Percentiles rank a stretch among this genome's conserved stretches.
Evolutionary conservation across 2,329 filamentous ascomycete species (phyloP).

Genomic region (Orbilia quercus): DNA sequence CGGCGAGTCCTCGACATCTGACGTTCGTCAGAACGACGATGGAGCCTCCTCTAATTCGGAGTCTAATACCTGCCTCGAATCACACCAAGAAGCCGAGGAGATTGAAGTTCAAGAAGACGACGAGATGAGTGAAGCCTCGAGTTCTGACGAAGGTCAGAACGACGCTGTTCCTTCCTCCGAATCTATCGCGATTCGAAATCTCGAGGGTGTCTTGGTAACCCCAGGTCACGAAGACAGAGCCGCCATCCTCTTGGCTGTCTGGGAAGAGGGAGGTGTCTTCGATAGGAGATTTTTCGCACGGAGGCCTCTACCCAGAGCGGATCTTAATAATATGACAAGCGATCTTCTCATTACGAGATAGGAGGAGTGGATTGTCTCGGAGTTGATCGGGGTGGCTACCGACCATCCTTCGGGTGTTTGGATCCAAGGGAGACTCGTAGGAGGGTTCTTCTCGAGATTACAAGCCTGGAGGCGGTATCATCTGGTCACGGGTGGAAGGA

Average conservation of each 20-base stretch:
- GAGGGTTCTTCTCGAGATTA: constrained; percentile 5
- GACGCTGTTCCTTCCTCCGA: no score
- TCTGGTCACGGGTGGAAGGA: neutral
- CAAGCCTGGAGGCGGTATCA: neutral
- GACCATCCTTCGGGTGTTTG: neutral
- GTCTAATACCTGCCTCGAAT: no score
- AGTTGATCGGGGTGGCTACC: neutral
- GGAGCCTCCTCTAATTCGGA: neutral
- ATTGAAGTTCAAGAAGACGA: no score
- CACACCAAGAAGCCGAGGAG: no score
- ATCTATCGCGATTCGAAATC: no score
- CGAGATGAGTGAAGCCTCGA: no score
- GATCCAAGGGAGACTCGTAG: neutral
- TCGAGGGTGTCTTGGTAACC: no score
- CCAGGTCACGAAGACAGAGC: neutral
- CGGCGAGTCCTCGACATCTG: constrained; percentile 3
- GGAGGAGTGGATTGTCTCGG: neutral
- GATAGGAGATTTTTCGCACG: neutral
- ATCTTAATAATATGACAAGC: no score
- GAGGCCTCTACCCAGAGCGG: neutral
- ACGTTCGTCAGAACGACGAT: constrained; percentile 1
- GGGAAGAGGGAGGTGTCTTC: neutral
- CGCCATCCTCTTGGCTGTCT: neutral
- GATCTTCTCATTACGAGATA: no score
- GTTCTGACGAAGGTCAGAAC: no score